Conservation (phyloP, 1,284 basidiomycete genomes). For the Laetiporus sulphureus region DNA sequence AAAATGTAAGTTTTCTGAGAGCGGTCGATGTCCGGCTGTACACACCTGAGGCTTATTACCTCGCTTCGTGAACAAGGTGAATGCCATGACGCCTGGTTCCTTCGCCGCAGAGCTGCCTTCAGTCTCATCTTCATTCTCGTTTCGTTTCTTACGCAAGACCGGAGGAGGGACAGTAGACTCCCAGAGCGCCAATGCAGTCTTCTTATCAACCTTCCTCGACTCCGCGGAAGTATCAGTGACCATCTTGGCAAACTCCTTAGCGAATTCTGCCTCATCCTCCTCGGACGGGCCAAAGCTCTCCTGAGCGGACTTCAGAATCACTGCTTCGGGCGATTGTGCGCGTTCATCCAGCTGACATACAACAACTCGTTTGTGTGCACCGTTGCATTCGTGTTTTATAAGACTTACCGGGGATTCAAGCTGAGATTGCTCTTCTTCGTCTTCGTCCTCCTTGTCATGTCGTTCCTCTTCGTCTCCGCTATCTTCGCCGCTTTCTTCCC, state of each 20-base stretch:
- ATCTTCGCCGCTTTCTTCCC: constrained; percentile 68
- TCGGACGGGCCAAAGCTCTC: constrained; percentile 73
- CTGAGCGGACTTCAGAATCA: constrained; percentile 60
- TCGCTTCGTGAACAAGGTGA: constrained; percentile 89
- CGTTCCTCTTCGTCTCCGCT: constrained; percentile 54
- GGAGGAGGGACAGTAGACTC: constrained; percentile 77
- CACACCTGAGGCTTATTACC: constrained; percentile 87
- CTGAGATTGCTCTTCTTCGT: constrained; percentile 44
- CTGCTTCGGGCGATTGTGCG: constrained; percentile 70
- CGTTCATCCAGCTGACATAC: constrained; percentile 50
- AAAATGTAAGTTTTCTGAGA: not conserved
- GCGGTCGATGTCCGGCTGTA: constrained; percentile 2
- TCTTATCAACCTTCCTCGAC: constrained; percentile 79
- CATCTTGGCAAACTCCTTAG: constrained; percentile 93
- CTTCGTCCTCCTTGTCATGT: constrained; percentile 46
- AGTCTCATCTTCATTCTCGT: constrained; percentile 45
- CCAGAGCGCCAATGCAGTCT: constrained; percentile 77
- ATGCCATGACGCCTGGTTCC: constrained; percentile 69
- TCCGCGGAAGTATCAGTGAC: constrained; percentile 82
- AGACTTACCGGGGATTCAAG: constrained; percentile 47
- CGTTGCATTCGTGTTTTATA: not conserved
- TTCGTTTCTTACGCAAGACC: constrained; percentile 52
- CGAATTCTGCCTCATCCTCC: constrained; percentile 91
- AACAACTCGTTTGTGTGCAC: not conserved
- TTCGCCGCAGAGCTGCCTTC: constrained; percentile 22